A percentile compares a stretch with the other conserved stretches of the same genome.
These are phyloP conservation scores for Aspergillus persii DNA, from an alignment of 2,329 filamentous ascomycete genomes.

Conservation along the genomic window DNA sequence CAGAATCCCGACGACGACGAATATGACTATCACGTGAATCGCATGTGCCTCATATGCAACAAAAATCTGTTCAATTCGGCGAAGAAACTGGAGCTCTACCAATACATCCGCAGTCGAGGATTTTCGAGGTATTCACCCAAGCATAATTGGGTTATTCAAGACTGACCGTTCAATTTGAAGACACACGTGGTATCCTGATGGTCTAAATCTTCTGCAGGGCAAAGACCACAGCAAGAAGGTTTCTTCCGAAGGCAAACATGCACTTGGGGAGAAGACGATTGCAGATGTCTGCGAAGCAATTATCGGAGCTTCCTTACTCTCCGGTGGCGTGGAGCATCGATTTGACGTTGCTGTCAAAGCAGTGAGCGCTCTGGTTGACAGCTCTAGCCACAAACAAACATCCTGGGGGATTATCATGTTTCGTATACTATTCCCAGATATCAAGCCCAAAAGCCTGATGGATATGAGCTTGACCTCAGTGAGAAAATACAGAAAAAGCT, in stretches of 20 bases:
- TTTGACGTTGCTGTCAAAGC: slow-evolving; percentile 63
- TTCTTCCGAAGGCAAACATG: slow-evolving; percentile 52
- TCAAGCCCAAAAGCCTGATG: slow-evolving; percentile 62
- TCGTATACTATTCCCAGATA: slow-evolving; percentile 70
- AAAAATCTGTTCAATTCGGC: slow-evolving; percentile 81
- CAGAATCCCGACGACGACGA: slow-evolving; percentile 75
- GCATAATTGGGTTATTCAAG: neutral
- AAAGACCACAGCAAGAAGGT: slow-evolving; percentile 59
- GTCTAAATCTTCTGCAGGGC: slow-evolving; percentile 69
- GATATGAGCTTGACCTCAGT: slow-evolving; percentile 67
- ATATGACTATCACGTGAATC: slow-evolving; percentile 81
- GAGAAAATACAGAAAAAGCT: slow-evolving; percentile 60
- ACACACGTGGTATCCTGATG: slow-evolving; percentile 84
- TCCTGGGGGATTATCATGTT: slow-evolving; percentile 70
- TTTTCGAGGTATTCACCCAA: slow-evolving; percentile 66
- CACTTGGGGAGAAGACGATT: slow-evolving; percentile 80
- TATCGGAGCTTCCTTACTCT: slow-evolving; percentile 77
- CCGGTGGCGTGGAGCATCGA: slow-evolving; percentile 48
- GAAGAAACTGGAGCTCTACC: slow-evolving; percentile 60
- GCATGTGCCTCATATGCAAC: slow-evolving; percentile 91
- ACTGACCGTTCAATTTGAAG: slow-evolving; percentile 33
- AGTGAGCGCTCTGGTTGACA: slow-evolving; percentile 61
- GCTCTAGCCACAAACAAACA: slow-evolving; percentile 66
- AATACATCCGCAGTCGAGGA: slow-evolving; percentile 77
- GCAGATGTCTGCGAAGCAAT: slow-evolving; percentile 93